Conservation (phyloP, 345 rosid genomes). For the Toxicodendron radicans region DNA sequence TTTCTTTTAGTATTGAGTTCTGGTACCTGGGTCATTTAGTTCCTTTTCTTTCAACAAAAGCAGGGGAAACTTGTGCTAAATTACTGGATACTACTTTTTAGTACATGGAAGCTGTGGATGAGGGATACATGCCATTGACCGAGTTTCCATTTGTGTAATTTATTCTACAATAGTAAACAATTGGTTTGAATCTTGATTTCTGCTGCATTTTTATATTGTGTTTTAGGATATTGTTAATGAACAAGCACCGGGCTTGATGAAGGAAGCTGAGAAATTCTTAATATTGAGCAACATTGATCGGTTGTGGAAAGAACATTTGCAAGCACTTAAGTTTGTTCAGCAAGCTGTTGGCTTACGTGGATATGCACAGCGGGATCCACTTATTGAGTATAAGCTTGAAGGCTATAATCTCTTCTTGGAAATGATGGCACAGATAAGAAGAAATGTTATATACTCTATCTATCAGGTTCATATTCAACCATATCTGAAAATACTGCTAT, state of each 20-base stretch:
- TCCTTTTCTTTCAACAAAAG: background rate
- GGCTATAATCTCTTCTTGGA: slow-evolving; percentile 94
- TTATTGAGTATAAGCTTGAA: slow-evolving; percentile 93
- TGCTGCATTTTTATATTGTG: background rate
- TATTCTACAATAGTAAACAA: background rate
- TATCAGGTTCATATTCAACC: slow-evolving; percentile 61
- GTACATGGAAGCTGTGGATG: background rate
- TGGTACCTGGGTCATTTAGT: background rate
- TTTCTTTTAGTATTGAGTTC: background rate
- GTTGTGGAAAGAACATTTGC: slow-evolving; percentile 97
- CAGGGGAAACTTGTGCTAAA: background rate
- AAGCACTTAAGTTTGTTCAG: slow-evolving; percentile 91
- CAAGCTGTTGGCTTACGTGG: slow-evolving; percentile 98
- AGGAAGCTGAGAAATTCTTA: slow-evolving; percentile 87
- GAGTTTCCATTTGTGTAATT: background rate
- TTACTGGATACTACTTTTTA: background rate
- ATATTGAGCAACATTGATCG: slow-evolving; percentile 90
- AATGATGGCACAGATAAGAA: slow-evolving; percentile 97
- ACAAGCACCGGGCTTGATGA: slow-evolving; percentile 86
- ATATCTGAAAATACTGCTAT: background rate
- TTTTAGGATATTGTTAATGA: slow-evolving; percentile 73
- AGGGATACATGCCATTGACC: background rate
- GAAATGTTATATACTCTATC: slow-evolving; percentile 93
- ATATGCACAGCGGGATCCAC: slow-evolving; percentile 95
- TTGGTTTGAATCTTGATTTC: slow-evolving; percentile 5